Conservation (phyloP, 139 green algal genomes). For the Spirogloea muscicola region DNA sequence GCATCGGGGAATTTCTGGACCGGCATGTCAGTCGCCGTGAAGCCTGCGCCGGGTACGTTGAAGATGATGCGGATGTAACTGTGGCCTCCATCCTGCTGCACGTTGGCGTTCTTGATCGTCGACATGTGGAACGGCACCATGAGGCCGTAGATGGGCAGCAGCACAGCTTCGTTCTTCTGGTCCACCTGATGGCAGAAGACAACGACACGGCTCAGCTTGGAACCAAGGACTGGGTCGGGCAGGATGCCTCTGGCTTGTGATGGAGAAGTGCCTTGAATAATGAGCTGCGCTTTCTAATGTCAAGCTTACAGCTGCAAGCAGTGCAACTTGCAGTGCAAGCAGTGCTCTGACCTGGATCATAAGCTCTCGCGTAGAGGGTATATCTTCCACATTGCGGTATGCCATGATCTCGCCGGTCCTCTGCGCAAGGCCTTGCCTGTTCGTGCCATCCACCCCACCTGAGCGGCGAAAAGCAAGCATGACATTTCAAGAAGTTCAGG, state of each 20-base stretch:
- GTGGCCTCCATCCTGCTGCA: conserved; percentile 68
- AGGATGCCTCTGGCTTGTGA: too few relatives aligned
- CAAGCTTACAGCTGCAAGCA: too few relatives aligned
- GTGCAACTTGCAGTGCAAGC: too few relatives aligned
- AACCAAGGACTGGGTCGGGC: too few relatives aligned
- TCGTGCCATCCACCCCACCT: conserved; percentile 14
- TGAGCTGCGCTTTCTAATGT: too few relatives aligned
- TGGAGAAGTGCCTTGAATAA: too few relatives aligned
- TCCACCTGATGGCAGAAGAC: conserved; percentile 58
- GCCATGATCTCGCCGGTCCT: conserved; percentile 60
- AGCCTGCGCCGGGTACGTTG: conserved; percentile 40
- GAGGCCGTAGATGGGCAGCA: conserved; percentile 94
- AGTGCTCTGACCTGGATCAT: conserved; percentile 55
- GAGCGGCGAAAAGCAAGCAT: too few relatives aligned
- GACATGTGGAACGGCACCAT: conserved; percentile 97
- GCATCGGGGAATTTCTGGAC: conserved; percentile 59
- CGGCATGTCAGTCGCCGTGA: conserved; percentile 29
- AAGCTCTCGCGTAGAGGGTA: conserved; percentile 64
- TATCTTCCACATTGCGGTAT: conserved; percentile 69
- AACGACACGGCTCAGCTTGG: neutral
- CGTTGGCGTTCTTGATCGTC: conserved; percentile 79
- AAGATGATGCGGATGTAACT: conserved; percentile 91
- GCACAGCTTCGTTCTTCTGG: conserved; percentile 70
- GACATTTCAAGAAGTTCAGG: too few relatives aligned
- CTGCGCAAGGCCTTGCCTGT: neutral